phyloP scores from a whole-genome alignment of 495 filamentous ascomycete genomes.

The Thermochaetoides thermophila region DNA sequence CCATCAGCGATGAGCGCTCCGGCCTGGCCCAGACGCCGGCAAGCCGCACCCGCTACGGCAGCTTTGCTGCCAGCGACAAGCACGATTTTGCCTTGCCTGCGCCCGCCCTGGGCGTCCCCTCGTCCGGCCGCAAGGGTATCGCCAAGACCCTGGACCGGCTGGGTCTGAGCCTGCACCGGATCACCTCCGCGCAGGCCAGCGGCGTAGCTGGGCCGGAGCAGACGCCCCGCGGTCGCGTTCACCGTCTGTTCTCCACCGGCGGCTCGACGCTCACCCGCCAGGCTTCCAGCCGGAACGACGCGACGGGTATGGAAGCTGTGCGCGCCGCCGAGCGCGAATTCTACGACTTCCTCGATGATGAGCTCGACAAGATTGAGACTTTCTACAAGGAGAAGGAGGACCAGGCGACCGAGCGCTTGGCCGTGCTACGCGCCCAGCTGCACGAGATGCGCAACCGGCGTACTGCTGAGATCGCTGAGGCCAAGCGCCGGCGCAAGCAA shows the following conservation, averaged over 20 bases:
- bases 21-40: slow-evolving; percentile 19
- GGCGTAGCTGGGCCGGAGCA: slow-evolving; percentile 1
- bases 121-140: slow-evolving; percentile 1
- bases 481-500: slow-evolving; percentile 17
- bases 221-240: slow-evolving; percentile 13
- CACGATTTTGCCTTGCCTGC: slow-evolving; percentile 50
- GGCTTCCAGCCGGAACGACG: slow-evolving; percentile 10
- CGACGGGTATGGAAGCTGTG: slow-evolving; percentile 30
- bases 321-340: slow-evolving; percentile 56
- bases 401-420: slow-evolving; percentile 57
- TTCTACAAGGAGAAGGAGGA: slow-evolving; percentile 77
- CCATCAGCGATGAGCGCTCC: slow-evolving; percentile 18
- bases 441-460: slow-evolving; percentile 77
- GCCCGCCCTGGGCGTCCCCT: slow-evolving; percentile 51
- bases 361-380: slow-evolving; percentile 70
- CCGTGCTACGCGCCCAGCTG: slow-evolving; percentile 58
- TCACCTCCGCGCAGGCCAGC: slow-evolving; percentile 7
- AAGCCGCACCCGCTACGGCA: slow-evolving; percentile 47
- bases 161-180: no score
- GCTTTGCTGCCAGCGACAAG: slow-evolving; percentile 39
- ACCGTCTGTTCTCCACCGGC: slow-evolving; percentile 18
- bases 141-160: slow-evolving; percentile 1
- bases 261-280: slow-evolving; percentile 9
- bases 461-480: slow-evolving; percentile 48
- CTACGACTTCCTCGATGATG: slow-evolving; percentile 58